Conservation (phyloP, 345 rosid genomes). For the Geranium brycei region DNA sequence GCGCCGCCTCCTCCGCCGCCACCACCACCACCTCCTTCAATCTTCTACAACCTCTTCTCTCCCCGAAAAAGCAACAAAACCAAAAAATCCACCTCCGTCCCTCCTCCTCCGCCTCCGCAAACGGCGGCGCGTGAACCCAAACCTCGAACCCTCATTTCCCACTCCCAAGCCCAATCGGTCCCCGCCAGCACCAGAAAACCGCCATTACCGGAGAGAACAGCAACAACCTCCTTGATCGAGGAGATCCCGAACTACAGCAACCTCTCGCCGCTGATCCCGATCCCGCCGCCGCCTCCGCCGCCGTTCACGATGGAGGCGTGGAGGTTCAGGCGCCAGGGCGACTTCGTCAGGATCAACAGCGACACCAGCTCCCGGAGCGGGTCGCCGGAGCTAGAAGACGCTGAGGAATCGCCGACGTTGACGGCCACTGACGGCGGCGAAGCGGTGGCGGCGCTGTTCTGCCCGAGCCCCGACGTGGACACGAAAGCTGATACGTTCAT, state of each 20-base stretch:
- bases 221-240: constrained; percentile 7
- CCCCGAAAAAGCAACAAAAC: constrained; percentile 43
- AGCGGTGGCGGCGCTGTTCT: constrained; percentile 17
- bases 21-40: constrained; percentile 33
- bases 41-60: constrained; percentile 48
- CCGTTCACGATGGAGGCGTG: constrained; percentile 57
- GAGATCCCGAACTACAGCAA: constrained; percentile 27
- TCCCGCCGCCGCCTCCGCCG: constrained; percentile 73
- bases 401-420: constrained; percentile 19
- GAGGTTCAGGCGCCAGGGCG: constrained; percentile 51
- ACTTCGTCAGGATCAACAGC: constrained; percentile 59
- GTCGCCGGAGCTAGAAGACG: constrained; percentile 39
- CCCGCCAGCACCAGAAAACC: constrained; percentile 14
- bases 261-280: constrained; percentile 39
- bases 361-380: constrained; percentile 32
- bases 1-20: constrained; percentile 24
- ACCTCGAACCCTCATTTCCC: constrained; percentile 3
- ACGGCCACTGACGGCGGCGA: constrained; percentile 1
- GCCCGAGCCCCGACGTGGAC: constrained; percentile 85
- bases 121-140: constrained; percentile 22
- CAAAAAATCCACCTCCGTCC: constrained; percentile 22
- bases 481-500: constrained; percentile 78
- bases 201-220: constrained; percentile 15
- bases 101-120: constrained; percentile 47
- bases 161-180: constrained; percentile 14